phyloP scores from a whole-genome alignment of 768 basidiomycete genomes.

The Tubosaeta brunneosetosa region DNA sequence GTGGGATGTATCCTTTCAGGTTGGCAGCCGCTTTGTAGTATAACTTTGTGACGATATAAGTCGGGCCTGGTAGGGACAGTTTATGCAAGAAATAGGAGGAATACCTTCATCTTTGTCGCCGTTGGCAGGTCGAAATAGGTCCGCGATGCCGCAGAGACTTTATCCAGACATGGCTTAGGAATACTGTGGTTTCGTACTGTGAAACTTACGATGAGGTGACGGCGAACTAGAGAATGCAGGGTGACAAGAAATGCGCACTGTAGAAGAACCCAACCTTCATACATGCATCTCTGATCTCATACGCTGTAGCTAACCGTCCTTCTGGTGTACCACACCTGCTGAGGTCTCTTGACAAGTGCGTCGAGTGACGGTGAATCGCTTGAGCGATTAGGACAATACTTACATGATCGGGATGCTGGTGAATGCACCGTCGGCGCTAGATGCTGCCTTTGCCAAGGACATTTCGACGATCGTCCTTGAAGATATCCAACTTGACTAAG shows the following conservation, averaged over 20 bases:
- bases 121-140: constrained; percentile 64
- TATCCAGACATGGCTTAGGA: constrained; percentile 43
- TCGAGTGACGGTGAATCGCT: no score
- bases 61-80: not conserved
- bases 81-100: not conserved
- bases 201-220: not conserved
- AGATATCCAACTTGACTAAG: no score
- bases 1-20: no score
- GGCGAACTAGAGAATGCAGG: not conserved
- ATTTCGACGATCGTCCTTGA: no score
- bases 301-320: constrained; percentile 44
- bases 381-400: no score
- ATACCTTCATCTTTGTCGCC: constrained; percentile 62
- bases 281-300: constrained; percentile 66
- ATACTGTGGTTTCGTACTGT: constrained; percentile 80
- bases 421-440: no score
- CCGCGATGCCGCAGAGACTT: constrained; percentile 45
- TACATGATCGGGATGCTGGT: no score
- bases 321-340: constrained; percentile 17
- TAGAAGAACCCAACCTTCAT: constrained; percentile 86
- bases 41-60: not conserved
- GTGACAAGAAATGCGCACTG: constrained; percentile 35
- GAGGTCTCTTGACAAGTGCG: constrained; percentile 20
- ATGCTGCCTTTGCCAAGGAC: no score
- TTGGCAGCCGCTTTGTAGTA: no score